These are phyloP conservation scores for Nannizziopsis arthrosporioides DNA, from an alignment of 2,329 filamentous ascomycete genomes.

Conservation along the genomic window DNA sequence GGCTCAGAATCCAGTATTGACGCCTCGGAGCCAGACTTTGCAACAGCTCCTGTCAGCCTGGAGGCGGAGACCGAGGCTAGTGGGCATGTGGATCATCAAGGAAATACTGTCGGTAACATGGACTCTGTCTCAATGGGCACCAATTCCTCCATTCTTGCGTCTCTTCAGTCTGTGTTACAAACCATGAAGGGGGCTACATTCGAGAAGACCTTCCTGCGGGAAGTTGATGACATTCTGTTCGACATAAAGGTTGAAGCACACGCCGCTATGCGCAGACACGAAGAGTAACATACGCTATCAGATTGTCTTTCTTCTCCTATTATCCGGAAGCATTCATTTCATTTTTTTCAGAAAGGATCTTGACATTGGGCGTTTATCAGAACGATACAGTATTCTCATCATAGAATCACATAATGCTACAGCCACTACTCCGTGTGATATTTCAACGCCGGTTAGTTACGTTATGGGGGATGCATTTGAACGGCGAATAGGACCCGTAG, in stretches of 20 bases:
- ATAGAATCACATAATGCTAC: too few species aligned
- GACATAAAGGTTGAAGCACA: constrained; percentile 65
- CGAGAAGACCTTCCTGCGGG: constrained; percentile 52
- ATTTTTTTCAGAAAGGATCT: too few species aligned
- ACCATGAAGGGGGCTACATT: constrained; percentile 50
- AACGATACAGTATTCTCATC: too few species aligned
- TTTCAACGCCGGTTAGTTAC: too few species aligned
- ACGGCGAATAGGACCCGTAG: too few species aligned
- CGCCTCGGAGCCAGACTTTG: too few species aligned
- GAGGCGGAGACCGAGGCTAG: neutral
- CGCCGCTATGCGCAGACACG: constrained; percentile 50
- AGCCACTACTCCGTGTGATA: too few species aligned
- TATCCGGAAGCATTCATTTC: too few species aligned
- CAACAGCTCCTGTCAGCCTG: neutral
- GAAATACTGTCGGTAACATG: neutral
- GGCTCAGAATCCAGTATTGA: neutral
- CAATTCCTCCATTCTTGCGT: constrained; percentile 37
- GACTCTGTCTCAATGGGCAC: neutral
- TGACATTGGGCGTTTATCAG: too few species aligned
- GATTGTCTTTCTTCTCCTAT: too few species aligned
- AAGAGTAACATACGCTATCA: neutral
- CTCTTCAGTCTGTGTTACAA: constrained; percentile 46
- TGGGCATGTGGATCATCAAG: neutral
- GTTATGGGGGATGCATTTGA: too few species aligned
- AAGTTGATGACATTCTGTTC: constrained; percentile 68